Evolutionary conservation across 768 basidiomycete genomes (phyloP).

Genomic region (Xerocomellus dryophilus): DNA sequence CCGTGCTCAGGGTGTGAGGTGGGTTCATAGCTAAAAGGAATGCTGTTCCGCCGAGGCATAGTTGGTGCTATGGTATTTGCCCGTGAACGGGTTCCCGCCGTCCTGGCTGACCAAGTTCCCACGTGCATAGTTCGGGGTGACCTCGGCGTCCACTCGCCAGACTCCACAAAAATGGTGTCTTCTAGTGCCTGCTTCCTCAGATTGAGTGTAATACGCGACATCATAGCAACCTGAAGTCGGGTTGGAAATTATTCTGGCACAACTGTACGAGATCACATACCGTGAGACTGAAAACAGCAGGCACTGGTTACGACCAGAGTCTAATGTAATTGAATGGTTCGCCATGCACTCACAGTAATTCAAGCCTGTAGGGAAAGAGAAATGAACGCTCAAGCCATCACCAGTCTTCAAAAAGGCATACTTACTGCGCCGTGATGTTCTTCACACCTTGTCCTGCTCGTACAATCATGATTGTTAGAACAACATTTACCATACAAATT

Average conservation of each 20-base stretch:
- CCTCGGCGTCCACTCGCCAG: neutral
- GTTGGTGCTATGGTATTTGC: neutral
- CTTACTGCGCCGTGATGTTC: constrained; percentile 38
- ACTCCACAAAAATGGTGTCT: neutral
- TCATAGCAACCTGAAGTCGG: constrained; percentile 51
- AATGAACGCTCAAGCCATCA: neutral
- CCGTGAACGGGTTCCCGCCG: neutral
- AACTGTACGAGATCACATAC: constrained; percentile 6
- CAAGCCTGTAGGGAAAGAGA: constrained; percentile 21
- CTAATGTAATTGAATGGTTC: neutral
- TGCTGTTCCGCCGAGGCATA: neutral
- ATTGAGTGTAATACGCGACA: constrained; percentile 65
- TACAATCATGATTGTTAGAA: constrained; percentile 39
- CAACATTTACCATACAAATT: constrained; percentile 38
- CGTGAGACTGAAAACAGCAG: constrained; percentile 22
- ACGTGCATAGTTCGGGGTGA: neutral
- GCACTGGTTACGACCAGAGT: constrained; percentile 34
- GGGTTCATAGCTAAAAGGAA: neutral
- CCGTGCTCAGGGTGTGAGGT: neutral
- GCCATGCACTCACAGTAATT: constrained; percentile 39
- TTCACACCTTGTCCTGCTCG: constrained; percentile 28
- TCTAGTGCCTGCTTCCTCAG: constrained; percentile 40
- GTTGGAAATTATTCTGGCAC: neutral
- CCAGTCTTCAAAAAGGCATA: neutral
- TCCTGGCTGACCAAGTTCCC: neutral